A percentile compares a stretch with the other conserved stretches of the same genome.
Evolutionary conservation across 2,329 filamentous ascomycete species (phyloP).

Genomic region (Nakataea oryzae): DNA sequence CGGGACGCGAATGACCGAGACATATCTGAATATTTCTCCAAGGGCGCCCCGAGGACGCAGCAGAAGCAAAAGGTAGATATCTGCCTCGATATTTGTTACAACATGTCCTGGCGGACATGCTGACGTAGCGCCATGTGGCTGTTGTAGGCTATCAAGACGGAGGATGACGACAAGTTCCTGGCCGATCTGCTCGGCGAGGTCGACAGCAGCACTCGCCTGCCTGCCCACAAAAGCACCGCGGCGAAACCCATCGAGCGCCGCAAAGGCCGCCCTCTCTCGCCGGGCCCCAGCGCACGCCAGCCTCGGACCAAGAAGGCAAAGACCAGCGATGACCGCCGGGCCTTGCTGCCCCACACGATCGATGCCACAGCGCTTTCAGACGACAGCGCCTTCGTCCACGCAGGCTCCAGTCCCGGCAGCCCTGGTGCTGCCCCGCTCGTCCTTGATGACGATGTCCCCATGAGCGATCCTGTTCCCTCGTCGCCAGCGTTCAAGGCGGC

Average conservation of each 20-base stretch:
- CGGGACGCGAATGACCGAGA: slow-evolving; percentile 81
- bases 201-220: slow-evolving; percentile 56
- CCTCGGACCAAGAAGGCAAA: slow-evolving; percentile 47
- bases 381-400: slow-evolving; percentile 43
- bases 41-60: slow-evolving; percentile 54
- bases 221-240: slow-evolving; percentile 39
- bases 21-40: slow-evolving; percentile 91
- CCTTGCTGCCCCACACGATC: slow-evolving; percentile 34
- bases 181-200: slow-evolving; percentile 77
- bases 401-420: slow-evolving; percentile 27
- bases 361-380: slow-evolving; percentile 37
- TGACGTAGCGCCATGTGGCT: background rate
- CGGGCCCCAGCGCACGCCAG: slow-evolving; percentile 46
- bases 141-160: slow-evolving; percentile 61
- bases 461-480: slow-evolving; percentile 79
- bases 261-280: slow-evolving; percentile 72
- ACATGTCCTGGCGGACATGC: too few species aligned
- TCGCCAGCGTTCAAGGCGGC: slow-evolving; percentile 76
- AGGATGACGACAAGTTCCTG: slow-evolving; percentile 85
- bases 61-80: slow-evolving; percentile 75
- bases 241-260: slow-evolving; percentile 66
- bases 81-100: slow-evolving; percentile 7
- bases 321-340: slow-evolving; percentile 35
- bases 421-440: background rate
- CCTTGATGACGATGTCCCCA: slow-evolving; percentile 56